Evolutionary conservation across 495 filamentous ascomycete species (phyloP), one percentile per base, ranked within the genome.

Genomic region (Penicillium ochrochloron): DNA sequence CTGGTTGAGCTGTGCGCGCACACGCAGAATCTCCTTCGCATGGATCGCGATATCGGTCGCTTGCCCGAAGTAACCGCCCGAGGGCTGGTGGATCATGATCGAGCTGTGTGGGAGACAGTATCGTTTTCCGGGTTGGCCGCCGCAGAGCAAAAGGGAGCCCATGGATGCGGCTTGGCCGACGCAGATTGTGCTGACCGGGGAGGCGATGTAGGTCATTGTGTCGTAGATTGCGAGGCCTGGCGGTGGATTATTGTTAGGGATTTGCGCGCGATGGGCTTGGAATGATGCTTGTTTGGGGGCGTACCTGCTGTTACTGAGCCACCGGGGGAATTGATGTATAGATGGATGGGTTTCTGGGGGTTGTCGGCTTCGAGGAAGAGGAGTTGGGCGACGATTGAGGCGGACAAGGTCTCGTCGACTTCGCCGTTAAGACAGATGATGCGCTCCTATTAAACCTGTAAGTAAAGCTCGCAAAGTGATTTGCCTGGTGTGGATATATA

Each of bases 291-390:
- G 35, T 25, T 37, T 37, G 37, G 17, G 6, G 35, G 64, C 70
- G 35, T 56, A 86, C 83, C 89, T 0, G 92, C 93, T 58, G 94
- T 97, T 42, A 99, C 95, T n/a, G 90, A 92, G 35, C 95, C 95
- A 33, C 95, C 95, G 3, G 96, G 96, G 0, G 92, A 94, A 77
- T 99, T 96, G 77, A 99, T 98, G 78, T 99, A 99, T 67, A 99
- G 90, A 61, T 91, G 93, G 61, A 99, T 97, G 33, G 93, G 88
- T 75, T 97, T 97, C 63, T 93, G 81, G 7, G 94, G 95, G 77
- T 92, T 92, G 70, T 97, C 95, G 65, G 95, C 95, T 85, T 99
- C 95, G 73, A 98, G 93, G 85, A 93, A 98, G 65, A 99, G 90
- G 63, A 99, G 88, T 73, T 99, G 95, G 2, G 95, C 92, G 25